Conservation (phyloP, 139 green algal species). For the Marvania coccoides region DNA sequence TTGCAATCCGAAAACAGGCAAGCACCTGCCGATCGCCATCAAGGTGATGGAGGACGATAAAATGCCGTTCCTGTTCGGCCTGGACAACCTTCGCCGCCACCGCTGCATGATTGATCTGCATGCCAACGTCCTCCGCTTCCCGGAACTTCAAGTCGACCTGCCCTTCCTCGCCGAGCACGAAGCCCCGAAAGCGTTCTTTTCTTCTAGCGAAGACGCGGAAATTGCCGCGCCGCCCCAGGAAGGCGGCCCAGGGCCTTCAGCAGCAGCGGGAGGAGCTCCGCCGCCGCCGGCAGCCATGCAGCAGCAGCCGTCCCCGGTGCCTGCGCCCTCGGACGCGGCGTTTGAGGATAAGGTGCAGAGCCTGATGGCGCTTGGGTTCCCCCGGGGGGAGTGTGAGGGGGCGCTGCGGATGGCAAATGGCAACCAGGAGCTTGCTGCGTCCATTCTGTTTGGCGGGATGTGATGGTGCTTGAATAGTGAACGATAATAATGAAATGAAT, state of each 20-base stretch:
- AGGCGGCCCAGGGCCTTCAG: slow-evolving; percentile 1
- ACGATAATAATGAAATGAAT: too few relatives aligned
- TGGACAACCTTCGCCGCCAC: slow-evolving; percentile 91
- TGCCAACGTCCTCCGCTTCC: slow-evolving; percentile 56
- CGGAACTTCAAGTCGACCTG: slow-evolving; percentile 36
- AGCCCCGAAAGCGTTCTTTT: slow-evolving; percentile 12
- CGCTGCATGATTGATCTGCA: slow-evolving; percentile 69
- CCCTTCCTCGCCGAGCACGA: slow-evolving; percentile 71
- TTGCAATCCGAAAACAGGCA: too few relatives aligned
- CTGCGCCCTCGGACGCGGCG: background rate
- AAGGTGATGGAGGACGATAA: slow-evolving; percentile 82
- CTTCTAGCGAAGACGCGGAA: background rate
- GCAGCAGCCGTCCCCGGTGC: background rate
- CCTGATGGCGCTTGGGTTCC: slow-evolving; percentile 59
- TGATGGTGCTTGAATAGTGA: too few relatives aligned
- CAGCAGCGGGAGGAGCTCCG: slow-evolving; percentile 5
- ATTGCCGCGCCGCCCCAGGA: background rate
- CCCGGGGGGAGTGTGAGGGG: slow-evolving; percentile 28
- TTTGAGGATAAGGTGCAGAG: slow-evolving; percentile 40
- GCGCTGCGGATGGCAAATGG: slow-evolving; percentile 54
- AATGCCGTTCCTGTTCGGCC: slow-evolving; percentile 92
- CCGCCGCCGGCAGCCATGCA: slow-evolving; percentile 5
- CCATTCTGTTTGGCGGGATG: slow-evolving; percentile 50
- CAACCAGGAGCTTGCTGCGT: slow-evolving; percentile 63
- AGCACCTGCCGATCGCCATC: slow-evolving; percentile 75